Evolutionary conservation across 176 grass and related monocot species (phyloP).

Genomic region (Poa pratensis): DNA sequence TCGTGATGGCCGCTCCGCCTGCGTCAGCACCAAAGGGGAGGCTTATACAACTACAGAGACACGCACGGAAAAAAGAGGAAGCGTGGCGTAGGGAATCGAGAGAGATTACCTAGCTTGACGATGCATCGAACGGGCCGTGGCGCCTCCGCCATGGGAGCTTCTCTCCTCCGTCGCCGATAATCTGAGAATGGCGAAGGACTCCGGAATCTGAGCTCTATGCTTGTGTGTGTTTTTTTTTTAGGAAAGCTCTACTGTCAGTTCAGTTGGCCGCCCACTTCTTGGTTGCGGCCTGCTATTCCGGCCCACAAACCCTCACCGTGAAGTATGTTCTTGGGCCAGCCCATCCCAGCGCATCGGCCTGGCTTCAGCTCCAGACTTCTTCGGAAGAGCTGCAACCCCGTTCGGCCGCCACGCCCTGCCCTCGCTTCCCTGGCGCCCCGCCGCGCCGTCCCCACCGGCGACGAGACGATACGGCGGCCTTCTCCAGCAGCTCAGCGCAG

Average conservation of each 20-base stretch:
- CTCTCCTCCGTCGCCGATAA: conserved; percentile 16
- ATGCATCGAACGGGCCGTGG: conserved; percentile 61
- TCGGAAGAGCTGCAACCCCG: not conserved
- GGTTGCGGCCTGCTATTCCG: not conserved
- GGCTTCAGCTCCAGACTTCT: too few relatives aligned
- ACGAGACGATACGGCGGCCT: not conserved
- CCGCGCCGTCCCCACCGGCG: not conserved
- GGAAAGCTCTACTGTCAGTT: too few relatives aligned
- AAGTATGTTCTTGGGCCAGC: too few relatives aligned
- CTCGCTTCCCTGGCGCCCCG: not conserved
- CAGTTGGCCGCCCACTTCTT: too few relatives aligned
- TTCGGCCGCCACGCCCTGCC: not conserved
- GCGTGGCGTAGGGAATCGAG: not conserved
- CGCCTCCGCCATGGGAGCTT: conserved; percentile 43
- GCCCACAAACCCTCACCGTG: too few relatives aligned
- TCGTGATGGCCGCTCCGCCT: conserved; percentile 98
- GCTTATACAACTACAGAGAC: not conserved
- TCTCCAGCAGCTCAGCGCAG: not conserved
- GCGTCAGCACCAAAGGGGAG: not conserved
- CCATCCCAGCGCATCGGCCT: too few relatives aligned
- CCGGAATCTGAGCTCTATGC: conserved; percentile 1
- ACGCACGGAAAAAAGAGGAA: not conserved
- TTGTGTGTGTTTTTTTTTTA: too few relatives aligned
- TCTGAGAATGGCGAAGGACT: not conserved
- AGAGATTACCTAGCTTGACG: conserved; percentile 77